Conservation (phyloP, 2,329 filamentous ascomycete species). For the Aspergillus amoenus region DNA sequence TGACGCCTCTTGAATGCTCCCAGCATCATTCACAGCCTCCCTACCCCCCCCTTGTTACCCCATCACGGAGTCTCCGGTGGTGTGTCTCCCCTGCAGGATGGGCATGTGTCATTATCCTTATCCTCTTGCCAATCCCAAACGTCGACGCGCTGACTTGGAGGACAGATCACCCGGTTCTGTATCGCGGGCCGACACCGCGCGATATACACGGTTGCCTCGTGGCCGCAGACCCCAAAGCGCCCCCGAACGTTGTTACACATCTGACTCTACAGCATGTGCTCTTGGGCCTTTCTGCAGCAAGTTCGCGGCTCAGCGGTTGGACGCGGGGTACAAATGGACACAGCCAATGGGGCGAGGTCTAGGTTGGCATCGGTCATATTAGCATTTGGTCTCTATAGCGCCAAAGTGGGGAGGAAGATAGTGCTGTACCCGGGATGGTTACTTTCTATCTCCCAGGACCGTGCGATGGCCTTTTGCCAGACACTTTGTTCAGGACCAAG, state of each 20-base stretch:
- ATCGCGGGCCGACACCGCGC: slow-evolving; percentile 17
- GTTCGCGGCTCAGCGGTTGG: background rate
- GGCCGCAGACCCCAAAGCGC: slow-evolving; percentile 18
- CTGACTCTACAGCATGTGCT: slow-evolving; percentile 4
- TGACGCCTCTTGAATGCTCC: background rate
- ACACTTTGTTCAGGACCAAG: background rate
- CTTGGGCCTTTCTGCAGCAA: background rate
- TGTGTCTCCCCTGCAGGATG: slow-evolving; percentile 18
- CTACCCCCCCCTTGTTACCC: background rate
- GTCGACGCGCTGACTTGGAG: slow-evolving; percentile 17
- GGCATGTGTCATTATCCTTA: slow-evolving; percentile 17
- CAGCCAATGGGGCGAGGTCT: background rate
- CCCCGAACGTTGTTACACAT: slow-evolving; percentile 23
- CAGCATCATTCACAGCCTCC: background rate
- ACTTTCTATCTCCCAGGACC: background rate
- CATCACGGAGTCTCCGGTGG: slow-evolving; percentile 19
- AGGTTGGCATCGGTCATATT: background rate
- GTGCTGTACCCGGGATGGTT: background rate
- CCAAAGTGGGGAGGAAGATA: background rate
- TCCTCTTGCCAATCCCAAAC: slow-evolving; percentile 23
- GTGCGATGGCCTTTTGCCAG: background rate
- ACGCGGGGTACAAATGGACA: background rate
- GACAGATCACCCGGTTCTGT: slow-evolving; percentile 16
- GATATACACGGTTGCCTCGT: slow-evolving; percentile 21
- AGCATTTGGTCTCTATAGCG: background rate